Percentiles rank a stretch among this genome's conserved stretches.
Conservation (phyloP, 2,329 filamentous ascomycete species). For the Trichoderma aggressivum region DNA sequence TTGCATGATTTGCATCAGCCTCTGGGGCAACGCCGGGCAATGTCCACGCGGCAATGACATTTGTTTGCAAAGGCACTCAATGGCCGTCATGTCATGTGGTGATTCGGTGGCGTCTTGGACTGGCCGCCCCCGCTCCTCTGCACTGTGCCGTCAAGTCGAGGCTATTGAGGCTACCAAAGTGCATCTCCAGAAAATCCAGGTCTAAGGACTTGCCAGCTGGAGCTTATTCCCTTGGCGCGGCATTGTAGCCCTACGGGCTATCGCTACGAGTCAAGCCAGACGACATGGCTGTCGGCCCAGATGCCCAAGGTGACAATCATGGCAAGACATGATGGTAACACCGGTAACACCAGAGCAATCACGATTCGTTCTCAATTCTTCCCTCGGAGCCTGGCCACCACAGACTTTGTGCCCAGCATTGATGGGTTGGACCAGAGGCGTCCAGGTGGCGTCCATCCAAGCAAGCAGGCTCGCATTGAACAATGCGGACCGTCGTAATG, state of each 20-base stretch:
- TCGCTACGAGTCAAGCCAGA: not conserved
- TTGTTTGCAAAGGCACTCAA: not conserved
- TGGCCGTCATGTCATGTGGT: conserved; percentile 15
- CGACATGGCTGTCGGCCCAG: not conserved
- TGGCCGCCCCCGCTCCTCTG: not conserved
- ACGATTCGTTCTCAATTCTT: not conserved
- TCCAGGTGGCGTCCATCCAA: not conserved
- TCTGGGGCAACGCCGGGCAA: conserved; percentile 3
- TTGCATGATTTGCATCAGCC: conserved; percentile 4
- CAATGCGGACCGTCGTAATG: not conserved
- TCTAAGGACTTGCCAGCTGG: not conserved
- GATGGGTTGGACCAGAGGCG: not conserved
- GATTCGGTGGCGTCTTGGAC: conserved; percentile 14
- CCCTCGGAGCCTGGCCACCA: not conserved
- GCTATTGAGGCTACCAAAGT: not conserved
- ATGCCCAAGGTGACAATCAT: not conserved
- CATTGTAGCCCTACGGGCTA: conserved; percentile 1
- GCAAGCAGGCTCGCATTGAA: not conserved
- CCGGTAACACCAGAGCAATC: not conserved
- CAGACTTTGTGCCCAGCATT: not conserved
- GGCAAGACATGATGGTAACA: not conserved
- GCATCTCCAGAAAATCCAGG: not conserved
- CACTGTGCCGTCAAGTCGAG: conserved; percentile 17
- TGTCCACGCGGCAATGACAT: conserved; percentile 13
- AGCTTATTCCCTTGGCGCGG: conserved; percentile 4